Base-by-base conservation (phyloP, 352 stramenopile genomes). In the Globisporangium lucens region DNA sequence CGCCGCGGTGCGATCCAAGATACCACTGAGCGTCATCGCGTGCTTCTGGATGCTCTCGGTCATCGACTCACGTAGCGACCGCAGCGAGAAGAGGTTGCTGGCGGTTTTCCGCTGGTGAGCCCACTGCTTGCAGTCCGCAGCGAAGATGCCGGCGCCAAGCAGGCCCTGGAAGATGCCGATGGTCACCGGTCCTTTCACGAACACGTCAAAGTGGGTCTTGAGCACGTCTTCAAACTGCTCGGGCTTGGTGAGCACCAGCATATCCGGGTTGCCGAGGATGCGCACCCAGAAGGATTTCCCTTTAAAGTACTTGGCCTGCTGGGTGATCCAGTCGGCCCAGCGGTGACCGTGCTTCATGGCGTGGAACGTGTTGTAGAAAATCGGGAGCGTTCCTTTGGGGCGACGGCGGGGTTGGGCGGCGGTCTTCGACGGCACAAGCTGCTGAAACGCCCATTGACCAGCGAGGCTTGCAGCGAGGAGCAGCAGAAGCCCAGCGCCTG, bases 41-140 rank as follows among this genome's bases (percentile, higher is more conserved):
- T 64, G 41, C 36, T 64, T 35, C 36, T 64, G 58, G 10, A 64
- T 24, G 6, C 22, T 52, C 22, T 43, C 17, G 1, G 15, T n/a
- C 81, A 89, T 87, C 24, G 67, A 73, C 7, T 82, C 77, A 6
- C 76, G 69, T 1, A 89, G 53, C 10, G 66, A 67, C 1, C 74
- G 65, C 36, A 74, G 65, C 17, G 79, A 78, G 66, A 89, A 90
- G 46, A 89, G 65, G 17, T 76, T 74, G 59, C 75, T 86, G 4
- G 72, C 68, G 0, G 77, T 85, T 73, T 87, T 88, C 55, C 81
- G 76, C 55, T 89, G 78, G 20, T 72, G 71, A 8, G 74, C 52
- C 80, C 78, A 87, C 56, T 58, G 9, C 7, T 65, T 69, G 47
- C 75, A 73, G 35, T 80, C 73, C 13, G 67, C 66, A 4, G 68